Evolutionary conservation across 179 eudicot species (phyloP).

Genomic region (Pouteria campechiana): DNA sequence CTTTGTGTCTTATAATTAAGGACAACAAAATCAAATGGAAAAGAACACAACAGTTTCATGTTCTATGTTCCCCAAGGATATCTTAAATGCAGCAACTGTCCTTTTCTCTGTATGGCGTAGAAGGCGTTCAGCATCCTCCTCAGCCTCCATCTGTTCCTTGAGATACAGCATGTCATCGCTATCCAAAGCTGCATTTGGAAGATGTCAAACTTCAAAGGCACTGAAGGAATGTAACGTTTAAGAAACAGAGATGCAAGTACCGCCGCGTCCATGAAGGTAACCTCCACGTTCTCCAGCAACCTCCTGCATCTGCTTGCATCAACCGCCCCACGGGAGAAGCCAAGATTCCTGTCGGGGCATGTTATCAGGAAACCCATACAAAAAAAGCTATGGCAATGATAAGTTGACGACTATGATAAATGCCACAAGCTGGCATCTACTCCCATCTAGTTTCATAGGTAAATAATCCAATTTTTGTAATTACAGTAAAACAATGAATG

Average conservation of each 20-base stretch:
- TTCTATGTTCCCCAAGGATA: too few relatives aligned
- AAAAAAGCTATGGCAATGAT: too few relatives aligned
- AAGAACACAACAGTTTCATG: background rate
- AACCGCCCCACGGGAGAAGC: constrained; percentile 58
- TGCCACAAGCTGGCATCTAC: too few relatives aligned
- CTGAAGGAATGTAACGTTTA: background rate
- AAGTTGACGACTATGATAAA: too few relatives aligned
- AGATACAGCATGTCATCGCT: constrained; percentile 98
- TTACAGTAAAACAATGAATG: too few relatives aligned
- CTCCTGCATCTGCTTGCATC: constrained; percentile 93
- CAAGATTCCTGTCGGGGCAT: constrained; percentile 98
- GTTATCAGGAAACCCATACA: constrained; percentile 74
- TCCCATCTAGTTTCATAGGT: too few relatives aligned
- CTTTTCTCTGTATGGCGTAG: constrained; percentile 92
- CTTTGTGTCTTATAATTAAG: constrained; percentile 61
- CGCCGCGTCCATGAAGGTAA: constrained; percentile 98
- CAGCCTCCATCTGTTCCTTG: constrained; percentile 99
- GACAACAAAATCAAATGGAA: constrained; percentile 7
- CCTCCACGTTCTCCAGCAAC: constrained; percentile 99
- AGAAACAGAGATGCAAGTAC: constrained; percentile 23
- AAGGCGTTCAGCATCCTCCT: constrained; percentile 97
- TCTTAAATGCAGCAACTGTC: constrained; percentile 93
- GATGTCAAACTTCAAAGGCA: background rate
- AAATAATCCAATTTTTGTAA: too few relatives aligned
- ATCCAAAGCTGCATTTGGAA: constrained; percentile 76